These are phyloP conservation scores for Sistotremastrum niveocremeum DNA, from an alignment of 768 basidiomycete species.

Conservation along the genomic window DNA sequence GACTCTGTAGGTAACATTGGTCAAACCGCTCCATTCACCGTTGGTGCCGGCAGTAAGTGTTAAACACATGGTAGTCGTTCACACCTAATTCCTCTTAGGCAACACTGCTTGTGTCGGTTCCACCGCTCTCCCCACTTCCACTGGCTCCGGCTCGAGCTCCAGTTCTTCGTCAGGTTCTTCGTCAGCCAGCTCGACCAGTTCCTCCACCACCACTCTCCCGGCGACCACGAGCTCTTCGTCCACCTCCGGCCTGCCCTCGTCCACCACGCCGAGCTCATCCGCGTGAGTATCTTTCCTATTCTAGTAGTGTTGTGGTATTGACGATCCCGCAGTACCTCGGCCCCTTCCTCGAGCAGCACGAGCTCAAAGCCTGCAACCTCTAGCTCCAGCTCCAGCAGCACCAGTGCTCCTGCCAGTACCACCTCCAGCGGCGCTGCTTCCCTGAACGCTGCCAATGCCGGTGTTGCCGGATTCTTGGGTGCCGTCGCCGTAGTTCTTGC, in stretches of 20 bases:
- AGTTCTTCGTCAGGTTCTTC: slow-evolving; percentile 2
- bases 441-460: slow-evolving; percentile 29
- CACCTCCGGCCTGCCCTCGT: too few species aligned
- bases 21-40: slow-evolving; percentile 39
- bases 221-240: too few species aligned
- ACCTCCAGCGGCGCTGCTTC: slow-evolving; percentile 26
- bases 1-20: slow-evolving; percentile 40
- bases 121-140: not conserved
- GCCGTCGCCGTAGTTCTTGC: slow-evolving; percentile 26
- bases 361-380: not conserved
- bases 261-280: too few species aligned
- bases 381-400: slow-evolving; percentile 8
- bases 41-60: slow-evolving; percentile 38
- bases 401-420: slow-evolving; percentile 12
- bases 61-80: slow-evolving; percentile 11
- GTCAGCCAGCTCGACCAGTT: slow-evolving; percentile 7
- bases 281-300: too few species aligned
- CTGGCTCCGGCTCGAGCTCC: slow-evolving; percentile 1
- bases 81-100: slow-evolving; percentile 24
- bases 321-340: too few species aligned
- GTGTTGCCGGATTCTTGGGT: slow-evolving; percentile 25
- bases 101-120: slow-evolving; percentile 7
- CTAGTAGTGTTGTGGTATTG: too few species aligned
- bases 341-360: too few species aligned
- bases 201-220: slow-evolving; percentile 5